Percentiles rank a stretch among this genome's conserved stretches.
These are phyloP conservation scores for Aspergillus heteromorphus DNA, from an alignment of 495 filamentous ascomycete genomes.

Conservation along the genomic window DNA sequence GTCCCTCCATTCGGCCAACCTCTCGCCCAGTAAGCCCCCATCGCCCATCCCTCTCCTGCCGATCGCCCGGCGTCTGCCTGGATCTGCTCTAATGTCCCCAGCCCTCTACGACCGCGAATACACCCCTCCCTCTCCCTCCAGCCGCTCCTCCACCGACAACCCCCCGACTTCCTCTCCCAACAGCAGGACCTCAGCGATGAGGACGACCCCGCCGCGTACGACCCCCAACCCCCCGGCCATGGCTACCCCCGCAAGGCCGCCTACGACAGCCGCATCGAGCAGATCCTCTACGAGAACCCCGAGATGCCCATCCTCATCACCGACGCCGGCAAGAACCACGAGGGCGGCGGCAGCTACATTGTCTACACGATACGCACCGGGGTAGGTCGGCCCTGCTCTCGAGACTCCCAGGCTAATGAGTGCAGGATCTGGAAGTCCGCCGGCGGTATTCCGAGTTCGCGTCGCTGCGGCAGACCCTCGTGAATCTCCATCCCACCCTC, in stretches of 20 bases:
- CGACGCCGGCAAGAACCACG: slow-evolving; percentile 90
- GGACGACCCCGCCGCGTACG: slow-evolving; percentile 45
- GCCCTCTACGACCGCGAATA: slow-evolving; percentile 40
- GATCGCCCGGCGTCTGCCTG: slow-evolving; percentile 5
- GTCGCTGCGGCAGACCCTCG: slow-evolving; percentile 82
- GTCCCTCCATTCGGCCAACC: slow-evolving; percentile 60
- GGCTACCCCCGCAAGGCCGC: slow-evolving; percentile 63
- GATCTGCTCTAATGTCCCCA: slow-evolving; percentile 17
- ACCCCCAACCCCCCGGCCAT: slow-evolving; percentile 29
- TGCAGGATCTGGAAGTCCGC: slow-evolving; percentile 86
- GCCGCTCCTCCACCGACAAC: slow-evolving; percentile 42
- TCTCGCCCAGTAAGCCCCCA: slow-evolving; percentile 39
- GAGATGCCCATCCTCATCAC: slow-evolving; percentile 84
- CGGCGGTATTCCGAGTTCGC: slow-evolving; percentile 95
- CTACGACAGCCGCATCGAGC: slow-evolving; percentile 92
- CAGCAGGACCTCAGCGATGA: slow-evolving; percentile 56
- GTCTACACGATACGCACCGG: slow-evolving; percentile 95
- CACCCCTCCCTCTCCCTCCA: slow-evolving; percentile 43
- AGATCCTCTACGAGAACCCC: slow-evolving; percentile 92
- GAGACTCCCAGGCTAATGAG: slow-evolving; percentile 5
- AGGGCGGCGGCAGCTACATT: slow-evolving; percentile 85
- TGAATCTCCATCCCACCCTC: slow-evolving; percentile 85
- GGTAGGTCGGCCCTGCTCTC: slow-evolving; percentile 45
- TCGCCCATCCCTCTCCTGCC: not conserved
- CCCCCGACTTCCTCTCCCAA: slow-evolving; percentile 55